Evolutionary conservation across 345 rosid genomes (phyloP).

Genomic region (Citrus maxima): DNA sequence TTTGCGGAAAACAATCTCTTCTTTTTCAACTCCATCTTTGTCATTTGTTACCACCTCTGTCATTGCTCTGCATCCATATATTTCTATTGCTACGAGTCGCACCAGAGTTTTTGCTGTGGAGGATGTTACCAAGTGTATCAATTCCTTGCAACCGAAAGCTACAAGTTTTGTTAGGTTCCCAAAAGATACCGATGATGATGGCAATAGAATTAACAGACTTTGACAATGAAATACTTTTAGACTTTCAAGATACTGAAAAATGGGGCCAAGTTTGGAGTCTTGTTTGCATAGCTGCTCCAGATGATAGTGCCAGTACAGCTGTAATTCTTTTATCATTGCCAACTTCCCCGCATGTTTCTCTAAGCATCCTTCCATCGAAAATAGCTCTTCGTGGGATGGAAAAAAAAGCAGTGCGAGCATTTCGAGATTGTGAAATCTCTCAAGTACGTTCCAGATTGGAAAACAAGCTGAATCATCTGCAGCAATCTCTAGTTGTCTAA

Average conservation of each 20-base stretch:
- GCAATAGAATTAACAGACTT: not conserved
- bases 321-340: not conserved
- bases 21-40: not conserved
- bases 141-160: not conserved
- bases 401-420: not conserved
- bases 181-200: not conserved
- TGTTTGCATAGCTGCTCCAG: slow-evolving; percentile 4
- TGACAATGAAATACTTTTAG: rapidly evolving
- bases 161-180: not conserved
- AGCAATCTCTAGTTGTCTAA: too few species aligned
- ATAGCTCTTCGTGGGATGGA: not conserved
- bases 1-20: not conserved
- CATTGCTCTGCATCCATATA: not conserved
- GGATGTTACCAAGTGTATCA: too few species aligned
- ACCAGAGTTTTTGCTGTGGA: too few species aligned
- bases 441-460: not conserved
- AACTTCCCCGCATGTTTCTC: not conserved
- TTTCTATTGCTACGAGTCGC: not conserved
- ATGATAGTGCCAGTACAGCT: rapidly evolving
- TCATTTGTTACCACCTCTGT: not conserved
- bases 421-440: slow-evolving; percentile 14
- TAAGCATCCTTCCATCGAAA: not conserved
- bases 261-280: not conserved
- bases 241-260: slow-evolving; percentile 2
- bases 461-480: too few species aligned